phyloP scores from a whole-genome alignment of 1,139 yeast species.

The Wickerhamomyces sp. region DNA sequence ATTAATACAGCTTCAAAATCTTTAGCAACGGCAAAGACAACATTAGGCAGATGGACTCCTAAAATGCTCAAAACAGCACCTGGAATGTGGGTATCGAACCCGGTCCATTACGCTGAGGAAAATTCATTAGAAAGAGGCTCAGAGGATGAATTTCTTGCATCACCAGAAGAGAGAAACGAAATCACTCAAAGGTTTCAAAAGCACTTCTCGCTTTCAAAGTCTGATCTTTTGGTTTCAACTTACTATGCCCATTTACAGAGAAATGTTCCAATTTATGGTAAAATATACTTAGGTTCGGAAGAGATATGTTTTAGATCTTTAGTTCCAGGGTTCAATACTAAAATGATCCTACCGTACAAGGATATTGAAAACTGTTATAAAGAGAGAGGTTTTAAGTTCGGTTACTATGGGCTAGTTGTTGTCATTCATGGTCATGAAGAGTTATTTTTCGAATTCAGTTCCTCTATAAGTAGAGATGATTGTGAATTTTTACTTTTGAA shows the following conservation, averaged over 20 bases:
- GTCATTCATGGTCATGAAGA: conserved; percentile 74
- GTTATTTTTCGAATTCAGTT: conserved; percentile 68
- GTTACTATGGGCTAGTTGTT: conserved; percentile 65
- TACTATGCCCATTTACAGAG: conserved; percentile 70
- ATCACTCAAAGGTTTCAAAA: conserved; percentile 51
- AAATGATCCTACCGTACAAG: conserved; percentile 75
- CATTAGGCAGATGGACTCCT: conserved; percentile 24
- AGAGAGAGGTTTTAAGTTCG: conserved; percentile 62
- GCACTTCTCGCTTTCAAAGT: conserved; percentile 60
- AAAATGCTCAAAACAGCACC: conserved; percentile 37
- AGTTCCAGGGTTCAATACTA: conserved; percentile 72
- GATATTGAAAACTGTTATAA: conserved; percentile 67
- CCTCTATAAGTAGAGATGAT: conserved; percentile 66
- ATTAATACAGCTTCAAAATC: conserved; percentile 1
- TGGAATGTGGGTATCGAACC: conserved; percentile 60
- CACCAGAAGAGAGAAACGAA: conserved; percentile 38
- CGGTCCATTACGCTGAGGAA: conserved; percentile 52
- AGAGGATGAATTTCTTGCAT: conserved; percentile 46
- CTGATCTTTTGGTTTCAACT: conserved; percentile 55
- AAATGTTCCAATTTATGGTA: conserved; percentile 77
- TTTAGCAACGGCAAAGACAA: conserved; percentile 9
- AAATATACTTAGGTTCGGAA: conserved; percentile 63
- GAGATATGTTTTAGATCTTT: conserved; percentile 76
- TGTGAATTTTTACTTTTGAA: conserved; percentile 52
- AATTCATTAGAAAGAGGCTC: conserved; percentile 29